A percentile compares a stretch with the other conserved stretches of the same genome.
Evolutionary conservation across 1,139 yeast genomes (phyloP).

Genomic region (Citeromyces siamensis): DNA sequence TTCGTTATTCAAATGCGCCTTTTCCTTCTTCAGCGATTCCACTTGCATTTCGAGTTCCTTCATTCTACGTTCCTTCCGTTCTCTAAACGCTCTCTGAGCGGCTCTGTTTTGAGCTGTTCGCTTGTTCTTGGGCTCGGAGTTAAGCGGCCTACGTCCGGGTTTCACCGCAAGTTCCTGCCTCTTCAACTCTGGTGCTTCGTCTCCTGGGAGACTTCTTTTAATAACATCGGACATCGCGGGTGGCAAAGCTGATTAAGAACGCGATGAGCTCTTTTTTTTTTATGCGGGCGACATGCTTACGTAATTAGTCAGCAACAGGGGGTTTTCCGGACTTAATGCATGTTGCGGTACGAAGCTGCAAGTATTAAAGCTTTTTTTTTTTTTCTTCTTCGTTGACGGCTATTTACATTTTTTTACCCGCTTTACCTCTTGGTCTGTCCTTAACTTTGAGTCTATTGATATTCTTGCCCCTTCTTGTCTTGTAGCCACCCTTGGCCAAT

Average conservation of each 20-base stretch:
- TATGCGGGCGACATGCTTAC: not conserved
- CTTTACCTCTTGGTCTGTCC: constrained; percentile 62
- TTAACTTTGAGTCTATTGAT: constrained; percentile 74
- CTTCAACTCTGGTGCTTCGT: constrained; percentile 6
- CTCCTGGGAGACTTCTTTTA: constrained; percentile 4
- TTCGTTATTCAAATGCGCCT: constrained; percentile 47
- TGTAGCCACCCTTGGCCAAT: constrained; percentile 79
- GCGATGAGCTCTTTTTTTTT: too few species aligned
- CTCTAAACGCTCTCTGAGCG: constrained; percentile 94
- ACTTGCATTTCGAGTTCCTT: constrained; percentile 79
- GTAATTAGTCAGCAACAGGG: not conserved
- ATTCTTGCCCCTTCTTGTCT: constrained; percentile 86
- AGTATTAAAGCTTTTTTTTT: too few species aligned
- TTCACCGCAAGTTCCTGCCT: constrained; percentile 15
- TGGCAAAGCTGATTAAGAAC: too few species aligned
- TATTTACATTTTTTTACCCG: constrained; percentile 16
- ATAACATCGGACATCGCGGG: not conserved
- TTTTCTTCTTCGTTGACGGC: too few species aligned
- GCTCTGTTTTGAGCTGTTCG: constrained; percentile 96
- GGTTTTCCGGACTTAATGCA: constrained; percentile 1
- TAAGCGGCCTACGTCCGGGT: constrained; percentile 67
- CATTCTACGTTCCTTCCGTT: constrained; percentile 82
- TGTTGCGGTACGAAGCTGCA: too few species aligned
- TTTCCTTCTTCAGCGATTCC: constrained; percentile 54
- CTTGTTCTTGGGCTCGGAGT: constrained; percentile 61